Conservation (phyloP, 768 basidiomycete genomes). For the Lentinula edodes region DNA sequence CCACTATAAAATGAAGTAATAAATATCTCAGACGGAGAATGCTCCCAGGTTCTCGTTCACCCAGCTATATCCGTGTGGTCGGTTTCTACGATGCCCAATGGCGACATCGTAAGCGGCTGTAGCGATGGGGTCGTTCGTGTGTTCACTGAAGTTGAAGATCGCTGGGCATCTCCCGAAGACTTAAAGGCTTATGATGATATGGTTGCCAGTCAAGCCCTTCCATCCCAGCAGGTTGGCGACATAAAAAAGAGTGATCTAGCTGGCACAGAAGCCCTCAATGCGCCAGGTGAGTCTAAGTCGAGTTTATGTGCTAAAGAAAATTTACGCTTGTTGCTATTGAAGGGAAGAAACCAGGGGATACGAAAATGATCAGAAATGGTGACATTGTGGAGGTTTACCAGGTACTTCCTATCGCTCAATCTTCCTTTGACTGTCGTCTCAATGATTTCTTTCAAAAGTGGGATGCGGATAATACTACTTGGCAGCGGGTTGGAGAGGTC, state of each 20-base stretch:
- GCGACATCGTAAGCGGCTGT: constrained; percentile 88
- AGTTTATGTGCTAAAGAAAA: background rate
- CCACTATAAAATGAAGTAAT: constrained; percentile 3
- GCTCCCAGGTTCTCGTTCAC: constrained; percentile 83
- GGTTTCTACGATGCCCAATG: constrained; percentile 80
- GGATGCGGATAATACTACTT: constrained; percentile 54
- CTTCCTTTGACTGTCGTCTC: background rate
- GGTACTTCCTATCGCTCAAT: constrained; percentile 34
- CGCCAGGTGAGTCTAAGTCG: constrained; percentile 52
- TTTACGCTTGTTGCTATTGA: constrained; percentile 1
- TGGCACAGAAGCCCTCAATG: constrained; percentile 71
- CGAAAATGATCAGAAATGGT: constrained; percentile 83
- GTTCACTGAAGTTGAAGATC: constrained; percentile 69
- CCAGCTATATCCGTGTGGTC: constrained; percentile 98
- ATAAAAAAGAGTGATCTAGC: constrained; percentile 89
- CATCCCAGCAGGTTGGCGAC: constrained; percentile 86
- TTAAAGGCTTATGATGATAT: constrained; percentile 67
- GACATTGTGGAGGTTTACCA: constrained; percentile 87
- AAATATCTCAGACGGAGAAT: constrained; percentile 66
- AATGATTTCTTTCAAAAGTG: constrained; percentile 49
- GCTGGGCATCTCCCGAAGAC: constrained; percentile 65
- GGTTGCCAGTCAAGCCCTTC: constrained; percentile 74
- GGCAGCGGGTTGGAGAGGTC: constrained; percentile 95
- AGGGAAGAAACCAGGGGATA: constrained; percentile 94
- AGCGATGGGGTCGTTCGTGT: constrained; percentile 87